Conservation (phyloP, 768 basidiomycete genomes). For the Floccularia luteovirens region DNA sequence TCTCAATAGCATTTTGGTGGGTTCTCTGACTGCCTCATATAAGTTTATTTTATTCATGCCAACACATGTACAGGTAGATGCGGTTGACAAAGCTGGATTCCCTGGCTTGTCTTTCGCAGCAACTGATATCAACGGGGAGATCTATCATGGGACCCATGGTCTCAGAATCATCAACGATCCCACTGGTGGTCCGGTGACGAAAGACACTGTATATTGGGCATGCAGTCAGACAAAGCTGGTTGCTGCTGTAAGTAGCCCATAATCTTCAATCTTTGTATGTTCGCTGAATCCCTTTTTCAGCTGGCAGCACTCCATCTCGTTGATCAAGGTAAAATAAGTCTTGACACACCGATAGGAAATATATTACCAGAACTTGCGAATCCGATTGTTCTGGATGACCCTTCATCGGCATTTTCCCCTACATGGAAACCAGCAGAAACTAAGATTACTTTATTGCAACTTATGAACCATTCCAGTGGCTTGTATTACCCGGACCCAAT, state of each 20-base stretch:
- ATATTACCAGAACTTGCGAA: constrained; percentile 22
- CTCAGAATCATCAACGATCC: constrained; percentile 16
- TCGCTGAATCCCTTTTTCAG: constrained; percentile 10
- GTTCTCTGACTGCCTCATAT: no score
- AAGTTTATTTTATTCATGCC: no score
- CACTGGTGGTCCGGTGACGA: constrained; percentile 13
- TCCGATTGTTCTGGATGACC: constrained; percentile 9
- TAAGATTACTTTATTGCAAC: constrained; percentile 11
- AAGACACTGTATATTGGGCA: constrained; percentile 21
- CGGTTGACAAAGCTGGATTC: constrained; percentile 10
- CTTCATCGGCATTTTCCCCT: constrained; percentile 1
- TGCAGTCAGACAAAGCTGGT: constrained; percentile 25
- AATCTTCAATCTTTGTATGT: not conserved
- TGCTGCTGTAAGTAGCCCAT: constrained; percentile 11
- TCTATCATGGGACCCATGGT: constrained; percentile 17
- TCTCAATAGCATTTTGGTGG: no score
- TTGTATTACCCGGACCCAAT: constrained; percentile 9
- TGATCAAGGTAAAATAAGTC: constrained; percentile 19
- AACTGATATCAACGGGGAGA: constrained; percentile 12
- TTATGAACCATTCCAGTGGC: constrained; percentile 18
- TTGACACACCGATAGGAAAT: constrained; percentile 18
- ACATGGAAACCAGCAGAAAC: constrained; percentile 7
- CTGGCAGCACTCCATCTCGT: constrained; percentile 25
- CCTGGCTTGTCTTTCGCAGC: constrained; percentile 19
- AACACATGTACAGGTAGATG: constrained; percentile 13